Conservation (phyloP, 345 rosid species). For the Citrus unshiu region DNA sequence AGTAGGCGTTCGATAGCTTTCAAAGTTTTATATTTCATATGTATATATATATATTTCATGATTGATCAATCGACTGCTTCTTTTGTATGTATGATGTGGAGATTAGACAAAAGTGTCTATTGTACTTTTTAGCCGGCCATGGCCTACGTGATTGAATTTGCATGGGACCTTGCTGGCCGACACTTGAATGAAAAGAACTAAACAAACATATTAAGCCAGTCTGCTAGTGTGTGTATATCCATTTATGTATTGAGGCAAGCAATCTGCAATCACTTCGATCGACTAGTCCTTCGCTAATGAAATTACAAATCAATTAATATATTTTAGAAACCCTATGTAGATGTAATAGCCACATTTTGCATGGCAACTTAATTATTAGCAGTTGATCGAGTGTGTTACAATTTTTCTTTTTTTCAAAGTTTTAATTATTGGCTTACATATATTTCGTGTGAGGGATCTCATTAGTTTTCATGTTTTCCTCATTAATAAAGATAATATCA, state of each 20-base stretch:
- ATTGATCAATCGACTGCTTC: constrained; percentile 8
- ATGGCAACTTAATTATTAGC: background rate
- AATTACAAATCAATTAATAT: background rate
- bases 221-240: background rate
- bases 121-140: constrained; percentile 15
- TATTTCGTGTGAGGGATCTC: background rate
- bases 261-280: background rate
- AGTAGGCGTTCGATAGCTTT: constrained; percentile 4
- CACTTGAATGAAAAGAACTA: background rate
- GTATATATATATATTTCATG: background rate
- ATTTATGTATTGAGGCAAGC: background rate
- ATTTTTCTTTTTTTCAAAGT: no score
- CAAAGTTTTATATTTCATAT: constrained; percentile 6
- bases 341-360: background rate
- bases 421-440: background rate
- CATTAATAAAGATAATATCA: background rate
- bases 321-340: no score
- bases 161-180: constrained; percentile 21
- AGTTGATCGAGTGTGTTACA: background rate
- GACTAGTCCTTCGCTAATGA: background rate
- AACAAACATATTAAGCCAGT: background rate
- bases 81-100: background rate
- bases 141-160: constrained; percentile 14
- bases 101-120: background rate
- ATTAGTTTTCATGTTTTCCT: background rate